phyloP scores from a whole-genome alignment of 768 basidiomycete species.

The Piloderma croceum region DNA sequence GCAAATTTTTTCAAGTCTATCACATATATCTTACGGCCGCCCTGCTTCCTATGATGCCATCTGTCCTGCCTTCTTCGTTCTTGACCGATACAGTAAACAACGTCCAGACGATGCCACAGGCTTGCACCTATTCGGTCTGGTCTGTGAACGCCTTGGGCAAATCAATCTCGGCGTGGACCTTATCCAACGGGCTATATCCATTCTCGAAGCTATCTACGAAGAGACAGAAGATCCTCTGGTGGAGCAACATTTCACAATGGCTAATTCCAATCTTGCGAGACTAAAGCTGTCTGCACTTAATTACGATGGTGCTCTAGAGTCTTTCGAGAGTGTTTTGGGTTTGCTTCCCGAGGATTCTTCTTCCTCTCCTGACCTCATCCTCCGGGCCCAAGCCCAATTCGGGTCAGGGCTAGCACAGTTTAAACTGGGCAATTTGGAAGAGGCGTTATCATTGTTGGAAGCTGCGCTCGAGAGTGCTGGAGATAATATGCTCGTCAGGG shows the following conservation, averaged over 20 bases:
- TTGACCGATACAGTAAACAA: conserved; percentile 68
- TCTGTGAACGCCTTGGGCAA: conserved; percentile 82
- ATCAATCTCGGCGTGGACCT: conserved; percentile 51
- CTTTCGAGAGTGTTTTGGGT: conserved; percentile 68
- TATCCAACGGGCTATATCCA: conserved; percentile 54
- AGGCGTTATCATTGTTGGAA: conserved; percentile 65
- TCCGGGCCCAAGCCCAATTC: conserved; percentile 62
- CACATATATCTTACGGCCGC: no score
- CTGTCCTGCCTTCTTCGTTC: conserved; percentile 73
- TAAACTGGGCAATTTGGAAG: conserved; percentile 53
- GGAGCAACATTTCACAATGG: conserved; percentile 75
- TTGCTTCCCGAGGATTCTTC: conserved; percentile 51
- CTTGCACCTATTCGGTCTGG: conserved; percentile 75
- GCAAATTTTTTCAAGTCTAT: conserved; percentile 44
- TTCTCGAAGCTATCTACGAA: conserved; percentile 88
- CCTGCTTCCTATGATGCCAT: conserved; percentile 40
- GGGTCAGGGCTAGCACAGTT: conserved; percentile 71
- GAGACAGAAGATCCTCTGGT: conserved; percentile 73
- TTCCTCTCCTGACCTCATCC: conserved; percentile 27
- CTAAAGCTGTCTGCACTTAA: conserved; percentile 57
- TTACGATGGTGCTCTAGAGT: conserved; percentile 56
- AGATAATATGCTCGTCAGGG: conserved; percentile 43
- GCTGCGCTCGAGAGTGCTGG: conserved; percentile 52
- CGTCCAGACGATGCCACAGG: conserved; percentile 67
- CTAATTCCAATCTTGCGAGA: conserved; percentile 78